Base-by-base conservation (phyloP, 2,329 filamentous ascomycete species). In the Diplodia sapinea region DNA sequence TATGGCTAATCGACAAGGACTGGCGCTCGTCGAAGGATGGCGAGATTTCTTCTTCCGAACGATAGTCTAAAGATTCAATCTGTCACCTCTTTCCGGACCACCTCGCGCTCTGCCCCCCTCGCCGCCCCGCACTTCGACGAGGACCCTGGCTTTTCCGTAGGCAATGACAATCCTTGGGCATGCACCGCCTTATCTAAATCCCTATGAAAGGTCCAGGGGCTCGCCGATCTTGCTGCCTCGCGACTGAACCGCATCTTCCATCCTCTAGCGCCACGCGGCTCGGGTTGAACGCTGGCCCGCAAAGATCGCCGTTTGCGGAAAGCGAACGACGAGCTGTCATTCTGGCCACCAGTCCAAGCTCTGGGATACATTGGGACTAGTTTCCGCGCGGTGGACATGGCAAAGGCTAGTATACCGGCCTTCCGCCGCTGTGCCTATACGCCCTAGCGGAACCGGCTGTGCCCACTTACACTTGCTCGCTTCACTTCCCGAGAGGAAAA, bases 1-100 rank as follows among this genome's bases (percentile, higher is more conserved):
- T 23, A 6, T 1, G 20, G 55, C 40, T 62, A 43, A 50, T 62
- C 57, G n/a, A 4, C 43, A 33, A 17, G 57, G 23, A 33, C 57
- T 1, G 15, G 4, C n/a, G 43, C 15, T 5, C 20, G n/a, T 29
- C 57, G 49, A 62, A 43, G 57, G 57, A 50, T 62, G 26, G 17
- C 43, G 15, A 13, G 5, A 23, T 50, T 33, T 17, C 6, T 8
- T 23, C n/a, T 11, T 11, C 23, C 4, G 13, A 49, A 33, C n/a
- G 57, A 50, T 49, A 40, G 26, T 20, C 57, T 11, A 23, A 49
- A n/a, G 43, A 62, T 62, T 31, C 29, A 31, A 55, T 31, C 51
- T 15, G 29, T 17, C 51, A 55, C 17, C 31, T 33, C 4, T 33
- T 33, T 33, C 31, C 31, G 31, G 31, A 33, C 31, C 31, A 33